Percentiles rank a stretch among this genome's conserved stretches.
phyloP scores from a whole-genome alignment of 2,329 filamentous ascomycete genomes.

The Triangularia verruculosa region DNA sequence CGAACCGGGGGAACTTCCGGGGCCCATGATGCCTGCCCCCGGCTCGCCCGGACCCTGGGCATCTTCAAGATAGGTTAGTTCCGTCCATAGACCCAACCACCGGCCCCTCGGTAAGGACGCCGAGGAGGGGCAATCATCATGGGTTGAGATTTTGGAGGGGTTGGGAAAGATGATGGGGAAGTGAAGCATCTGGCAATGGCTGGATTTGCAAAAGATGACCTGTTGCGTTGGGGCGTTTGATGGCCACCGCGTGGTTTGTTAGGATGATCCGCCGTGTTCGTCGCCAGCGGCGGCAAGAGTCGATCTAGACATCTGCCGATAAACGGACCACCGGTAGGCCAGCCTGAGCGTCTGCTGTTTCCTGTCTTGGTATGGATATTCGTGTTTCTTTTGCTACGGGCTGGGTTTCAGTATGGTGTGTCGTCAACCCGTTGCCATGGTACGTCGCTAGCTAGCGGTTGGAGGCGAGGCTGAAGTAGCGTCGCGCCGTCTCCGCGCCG shows the following conservation, averaged over 20 bases:
- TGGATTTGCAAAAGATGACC: background rate
- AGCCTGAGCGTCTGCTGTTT: background rate
- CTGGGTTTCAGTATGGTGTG: background rate
- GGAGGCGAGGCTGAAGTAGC: background rate
- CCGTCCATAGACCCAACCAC: constrained; percentile 7
- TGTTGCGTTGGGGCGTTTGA: background rate
- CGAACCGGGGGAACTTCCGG: background rate
- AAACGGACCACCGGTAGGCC: background rate
- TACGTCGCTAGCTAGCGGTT: constrained; percentile 1
- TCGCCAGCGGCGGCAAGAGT: background rate
- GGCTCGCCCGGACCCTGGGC: background rate
- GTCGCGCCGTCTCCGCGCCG: background rate
- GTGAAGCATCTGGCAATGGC: background rate
- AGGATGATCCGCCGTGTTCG: background rate
- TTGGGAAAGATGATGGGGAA: background rate
- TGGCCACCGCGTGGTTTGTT: background rate
- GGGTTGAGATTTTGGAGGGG: constrained; percentile 8
- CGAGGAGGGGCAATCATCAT: background rate
- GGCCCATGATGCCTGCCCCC: background rate
- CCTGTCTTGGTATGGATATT: background rate
- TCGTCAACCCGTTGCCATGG: background rate
- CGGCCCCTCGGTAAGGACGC: constrained; percentile 6
- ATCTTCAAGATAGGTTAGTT: background rate
- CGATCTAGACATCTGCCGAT: background rate
- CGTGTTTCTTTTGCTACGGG: background rate